Percentiles rank a stretch among this genome's conserved stretches.
Evolutionary conservation across 768 basidiomycete species (phyloP).

Genomic region (Pulveroboletus sp.): DNA sequence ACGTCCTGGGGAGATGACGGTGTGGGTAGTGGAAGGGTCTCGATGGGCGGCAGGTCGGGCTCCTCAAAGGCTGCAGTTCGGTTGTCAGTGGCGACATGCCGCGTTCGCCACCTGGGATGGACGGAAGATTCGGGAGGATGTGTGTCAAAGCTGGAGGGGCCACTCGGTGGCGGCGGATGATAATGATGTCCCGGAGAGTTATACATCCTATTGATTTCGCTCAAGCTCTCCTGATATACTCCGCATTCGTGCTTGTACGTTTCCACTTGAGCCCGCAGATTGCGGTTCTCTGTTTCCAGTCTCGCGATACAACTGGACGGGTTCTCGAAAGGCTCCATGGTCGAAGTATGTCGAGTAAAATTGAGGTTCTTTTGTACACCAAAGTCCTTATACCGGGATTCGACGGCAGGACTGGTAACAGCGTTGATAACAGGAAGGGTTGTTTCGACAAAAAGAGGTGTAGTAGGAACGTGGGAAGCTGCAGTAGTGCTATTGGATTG

Average conservation of each 20-base stretch:
- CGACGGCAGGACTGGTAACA: background rate
- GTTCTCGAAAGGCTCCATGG: slow-evolving; percentile 1
- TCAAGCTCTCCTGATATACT: slow-evolving; percentile 3
- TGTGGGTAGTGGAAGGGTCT: slow-evolving; percentile 8
- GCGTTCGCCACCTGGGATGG: slow-evolving; percentile 20
- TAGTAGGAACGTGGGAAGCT: slow-evolving; percentile 6
- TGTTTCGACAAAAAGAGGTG: slow-evolving; percentile 2
- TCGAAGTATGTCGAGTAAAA: slow-evolving; percentile 17
- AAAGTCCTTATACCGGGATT: slow-evolving; percentile 16
- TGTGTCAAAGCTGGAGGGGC: background rate
- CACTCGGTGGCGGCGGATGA: background rate
- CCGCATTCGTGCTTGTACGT: slow-evolving; percentile 7
- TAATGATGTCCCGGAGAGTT: background rate
- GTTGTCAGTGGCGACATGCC: background rate
- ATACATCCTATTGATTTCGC: slow-evolving; percentile 13
- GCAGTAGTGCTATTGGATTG: slow-evolving; percentile 19
- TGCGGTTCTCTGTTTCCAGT: slow-evolving; percentile 17
- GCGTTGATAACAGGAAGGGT: slow-evolving; percentile 1
- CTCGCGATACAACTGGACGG: slow-evolving; percentile 11
- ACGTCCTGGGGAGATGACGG: slow-evolving; percentile 9
- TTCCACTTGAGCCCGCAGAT: slow-evolving; percentile 10
- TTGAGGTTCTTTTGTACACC: slow-evolving; percentile 23
- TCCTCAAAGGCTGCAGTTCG: slow-evolving; percentile 1
- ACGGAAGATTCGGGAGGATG: slow-evolving; percentile 1
- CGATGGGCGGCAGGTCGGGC: slow-evolving; percentile 15